Conservation (phyloP, 345 rosid species). For the Reutealis trisperma region DNA sequence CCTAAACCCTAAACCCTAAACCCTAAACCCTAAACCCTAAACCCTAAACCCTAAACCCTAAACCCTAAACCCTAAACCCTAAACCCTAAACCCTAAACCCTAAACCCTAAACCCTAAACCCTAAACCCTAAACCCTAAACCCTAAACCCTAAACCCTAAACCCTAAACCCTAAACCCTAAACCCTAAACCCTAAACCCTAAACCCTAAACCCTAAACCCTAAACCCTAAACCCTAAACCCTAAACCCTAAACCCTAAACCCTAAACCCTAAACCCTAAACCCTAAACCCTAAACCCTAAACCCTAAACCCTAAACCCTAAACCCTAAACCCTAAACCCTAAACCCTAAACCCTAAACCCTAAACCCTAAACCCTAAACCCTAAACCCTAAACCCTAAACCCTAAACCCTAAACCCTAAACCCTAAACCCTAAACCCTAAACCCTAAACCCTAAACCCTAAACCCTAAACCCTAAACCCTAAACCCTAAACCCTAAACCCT, state of each 20-base stretch:
- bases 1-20: not conserved
- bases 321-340: not conserved
- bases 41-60: not conserved
- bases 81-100: not conserved
- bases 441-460: not conserved
- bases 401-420: not conserved
- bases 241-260: not conserved
- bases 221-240: not conserved
- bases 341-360: not conserved
- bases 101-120: not conserved
- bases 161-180: not conserved
- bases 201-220: too few species aligned
- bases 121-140: not conserved
- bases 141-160: not conserved
- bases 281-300: not conserved
- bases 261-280: not conserved
- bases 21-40: not conserved
- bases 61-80: not conserved
- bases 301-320: slow-evolving; percentile 2
- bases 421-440: not conserved
- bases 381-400: not conserved
- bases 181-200: not conserved
- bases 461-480: not conserved
- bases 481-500: not conserved
- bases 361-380: not conserved